Conservation (phyloP, 2,329 filamentous ascomycete genomes). For the Pseudogymnoascus sp. region DNA sequence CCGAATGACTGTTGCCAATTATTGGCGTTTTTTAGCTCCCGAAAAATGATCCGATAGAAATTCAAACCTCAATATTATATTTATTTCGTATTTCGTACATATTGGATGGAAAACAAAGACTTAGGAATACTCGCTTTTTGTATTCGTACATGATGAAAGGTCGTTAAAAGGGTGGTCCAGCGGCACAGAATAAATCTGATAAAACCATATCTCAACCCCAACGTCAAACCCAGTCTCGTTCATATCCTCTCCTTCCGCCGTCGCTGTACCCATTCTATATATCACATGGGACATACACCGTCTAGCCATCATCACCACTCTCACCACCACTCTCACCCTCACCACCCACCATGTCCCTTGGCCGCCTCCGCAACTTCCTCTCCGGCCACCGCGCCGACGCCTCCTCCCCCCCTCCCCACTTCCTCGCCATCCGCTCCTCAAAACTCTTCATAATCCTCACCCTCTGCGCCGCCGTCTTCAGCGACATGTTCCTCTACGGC, state of each 20-base stretch:
- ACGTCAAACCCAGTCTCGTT: not conserved
- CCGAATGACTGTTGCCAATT: not conserved
- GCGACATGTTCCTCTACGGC: conserved; percentile 54
- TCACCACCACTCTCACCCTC: not conserved
- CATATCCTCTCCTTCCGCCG: not conserved
- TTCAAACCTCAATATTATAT: not conserved
- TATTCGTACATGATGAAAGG: too few species aligned
- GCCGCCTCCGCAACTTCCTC: conserved; percentile 20
- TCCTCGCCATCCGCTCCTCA: conserved; percentile 25
- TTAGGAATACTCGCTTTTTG: too few species aligned
- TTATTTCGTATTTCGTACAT: not conserved
- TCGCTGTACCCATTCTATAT: not conserved
- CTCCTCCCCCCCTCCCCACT: conserved; percentile 20
- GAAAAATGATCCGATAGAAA: not conserved
- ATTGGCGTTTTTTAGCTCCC: conserved; percentile 1
- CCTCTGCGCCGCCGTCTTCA: conserved; percentile 26
- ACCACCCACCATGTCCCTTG: conserved; percentile 8
- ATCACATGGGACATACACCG: not conserved
- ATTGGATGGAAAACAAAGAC: not conserved
- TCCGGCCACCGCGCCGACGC: conserved; percentile 16
- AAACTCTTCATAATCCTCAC: conserved; percentile 24
- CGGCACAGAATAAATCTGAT: not conserved
- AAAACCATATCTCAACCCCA: not conserved
- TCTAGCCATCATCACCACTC: not conserved
- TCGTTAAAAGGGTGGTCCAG: not conserved